These are phyloP conservation scores for Termitomyces heimii DNA, from an alignment of 768 basidiomycete species.

Conservation along the genomic window DNA sequence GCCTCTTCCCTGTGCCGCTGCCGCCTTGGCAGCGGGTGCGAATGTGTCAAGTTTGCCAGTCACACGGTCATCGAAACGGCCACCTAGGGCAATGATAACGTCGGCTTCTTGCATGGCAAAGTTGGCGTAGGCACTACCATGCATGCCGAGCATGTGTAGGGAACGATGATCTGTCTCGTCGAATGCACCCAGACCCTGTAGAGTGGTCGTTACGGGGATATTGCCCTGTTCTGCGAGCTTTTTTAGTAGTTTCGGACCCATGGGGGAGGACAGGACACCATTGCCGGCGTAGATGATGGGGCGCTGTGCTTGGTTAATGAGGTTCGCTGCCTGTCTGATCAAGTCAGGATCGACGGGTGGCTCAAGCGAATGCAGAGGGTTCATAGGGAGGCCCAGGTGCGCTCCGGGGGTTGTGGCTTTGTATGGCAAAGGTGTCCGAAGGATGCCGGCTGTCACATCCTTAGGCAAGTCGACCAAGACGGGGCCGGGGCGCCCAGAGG, in stretches of 20 bases:
- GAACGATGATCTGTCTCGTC: slow-evolving; percentile 85
- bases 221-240: slow-evolving; percentile 79
- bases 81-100: slow-evolving; percentile 95
- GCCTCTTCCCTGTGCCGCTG: slow-evolving; percentile 79
- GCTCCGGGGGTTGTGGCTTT: slow-evolving; percentile 81
- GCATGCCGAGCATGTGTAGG: slow-evolving; percentile 99
- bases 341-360: slow-evolving; percentile 57
- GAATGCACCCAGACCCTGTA: slow-evolving; percentile 93
- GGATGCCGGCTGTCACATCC: slow-evolving; percentile 91
- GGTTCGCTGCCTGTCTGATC: slow-evolving; percentile 76
- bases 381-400: slow-evolving; percentile 65
- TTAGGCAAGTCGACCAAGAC: slow-evolving; percentile 99
- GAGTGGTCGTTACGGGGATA: slow-evolving; percentile 95
- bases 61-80: slow-evolving; percentile 96
- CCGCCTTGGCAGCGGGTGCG: slow-evolving; percentile 85
- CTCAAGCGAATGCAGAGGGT: slow-evolving; percentile 57
- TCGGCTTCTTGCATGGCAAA: slow-evolving; percentile 97
- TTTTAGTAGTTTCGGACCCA: slow-evolving; percentile 78
- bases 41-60: slow-evolving; percentile 88
- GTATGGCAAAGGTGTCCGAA: slow-evolving; percentile 79
- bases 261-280: slow-evolving; percentile 76
- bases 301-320: slow-evolving; percentile 89
- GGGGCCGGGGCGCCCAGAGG: slow-evolving; percentile 93
- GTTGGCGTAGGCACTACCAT: slow-evolving; percentile 96
- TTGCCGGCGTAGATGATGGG: slow-evolving; percentile 94